Base-by-base conservation (phyloP, 75 land plant species). In the Pinus albicaulis region DNA sequence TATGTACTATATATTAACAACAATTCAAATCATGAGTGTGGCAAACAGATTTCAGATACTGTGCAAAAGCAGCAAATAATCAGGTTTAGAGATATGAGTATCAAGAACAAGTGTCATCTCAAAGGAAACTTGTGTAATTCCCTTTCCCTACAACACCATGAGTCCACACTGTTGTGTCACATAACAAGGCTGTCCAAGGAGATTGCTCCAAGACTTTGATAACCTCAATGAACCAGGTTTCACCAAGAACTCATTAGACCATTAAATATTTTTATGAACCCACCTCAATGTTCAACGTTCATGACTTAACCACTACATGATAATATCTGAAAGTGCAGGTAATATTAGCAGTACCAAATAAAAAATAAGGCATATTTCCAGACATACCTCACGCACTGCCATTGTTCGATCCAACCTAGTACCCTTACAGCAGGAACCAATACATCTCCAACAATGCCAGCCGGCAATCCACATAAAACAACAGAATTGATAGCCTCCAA, bases 401-500 rank as follows among this genome's bases (percentile, higher is more conserved):
- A 48, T 65, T 34, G 76, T 53, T 36, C 71, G 85, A 60, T 83
- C 85, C 59, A 83, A 80, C 81, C 83, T 69, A 80, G 26, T 16
- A 63, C 38, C 71, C 75, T 83, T 63, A 72, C 38, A 56, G 75
- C 83, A 22, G 85, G 85, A 56, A 74, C 77, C 26, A 83, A 23
- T 5, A 56, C 58, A 36, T 75, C 61, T 34, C 73, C 74, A 69
- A 83, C 62, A 36, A 59, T 80, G 14, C 62, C 60, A 75, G 78
- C 85, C 16, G 78, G 66, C 24, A 83, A 76, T 23, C 83, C 85
- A 52, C 77, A 80, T 59, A 57, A 70, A 13, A 83, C 85, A 57
- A 83, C 83, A 19, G 59, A 83, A 80, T 83, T 71, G 28, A 83
- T 74, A 15, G 78, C 85, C 63, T 80, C 63, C 63, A 23, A 83